A percentile compares a stretch with the other conserved stretches of the same genome.
Evolutionary conservation across 805 yeast species (phyloP).

Genomic region (Yarrowia osloensis): DNA sequence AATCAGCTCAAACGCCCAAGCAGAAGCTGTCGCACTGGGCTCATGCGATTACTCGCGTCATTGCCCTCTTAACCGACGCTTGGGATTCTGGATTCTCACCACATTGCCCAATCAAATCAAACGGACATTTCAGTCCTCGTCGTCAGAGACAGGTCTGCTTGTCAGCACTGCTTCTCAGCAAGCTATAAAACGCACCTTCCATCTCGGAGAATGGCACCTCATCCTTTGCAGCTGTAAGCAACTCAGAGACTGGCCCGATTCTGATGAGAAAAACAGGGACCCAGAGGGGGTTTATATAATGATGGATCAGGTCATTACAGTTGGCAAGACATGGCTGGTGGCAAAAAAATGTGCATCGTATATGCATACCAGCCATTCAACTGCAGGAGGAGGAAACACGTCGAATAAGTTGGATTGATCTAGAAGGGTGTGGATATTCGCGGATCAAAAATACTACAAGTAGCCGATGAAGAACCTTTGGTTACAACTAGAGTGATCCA

Average conservation of each 20-base stretch:
- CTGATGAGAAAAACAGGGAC: background rate
- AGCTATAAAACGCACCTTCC: background rate
- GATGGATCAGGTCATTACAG: background rate
- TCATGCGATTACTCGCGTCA: background rate
- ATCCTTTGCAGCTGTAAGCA: too few relatives aligned
- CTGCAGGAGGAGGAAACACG: background rate
- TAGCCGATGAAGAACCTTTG: too few relatives aligned
- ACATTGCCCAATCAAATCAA: background rate
- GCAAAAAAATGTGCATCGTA: background rate
- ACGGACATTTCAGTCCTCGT: background rate
- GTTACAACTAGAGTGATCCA: too few relatives aligned
- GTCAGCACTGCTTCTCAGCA: background rate
- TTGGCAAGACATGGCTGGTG: background rate
- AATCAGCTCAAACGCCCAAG: background rate
- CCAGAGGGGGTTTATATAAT: background rate
- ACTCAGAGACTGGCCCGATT: constrained; percentile 2
- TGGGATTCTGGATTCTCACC: background rate
- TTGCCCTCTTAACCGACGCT: background rate
- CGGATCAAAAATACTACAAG: too few relatives aligned
- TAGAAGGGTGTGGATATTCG: background rate
- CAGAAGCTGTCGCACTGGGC: background rate
- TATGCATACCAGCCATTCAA: background rate
- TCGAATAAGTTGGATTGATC: background rate
- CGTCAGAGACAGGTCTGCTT: background rate
- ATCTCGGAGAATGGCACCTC: background rate